Evolutionary conservation across 1,284 basidiomycete species (phyloP).

Genomic region (Uromyces viciae-fabae): DNA sequence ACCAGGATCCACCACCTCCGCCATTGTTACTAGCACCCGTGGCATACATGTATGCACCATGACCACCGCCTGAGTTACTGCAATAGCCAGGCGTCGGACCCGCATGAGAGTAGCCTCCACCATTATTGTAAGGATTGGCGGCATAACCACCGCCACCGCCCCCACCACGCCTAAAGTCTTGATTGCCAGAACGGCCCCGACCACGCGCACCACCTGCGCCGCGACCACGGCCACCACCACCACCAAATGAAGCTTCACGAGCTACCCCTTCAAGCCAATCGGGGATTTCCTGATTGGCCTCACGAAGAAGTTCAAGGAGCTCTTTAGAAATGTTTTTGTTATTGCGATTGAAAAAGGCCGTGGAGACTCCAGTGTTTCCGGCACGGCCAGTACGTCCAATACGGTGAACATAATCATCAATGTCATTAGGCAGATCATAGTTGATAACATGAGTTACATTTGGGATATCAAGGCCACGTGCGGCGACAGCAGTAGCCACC

Average conservation of each 20-base stretch:
- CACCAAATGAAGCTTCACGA: conserved; percentile 45
- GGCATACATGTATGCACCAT: conserved; percentile 47
- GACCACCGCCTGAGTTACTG: conserved; percentile 49
- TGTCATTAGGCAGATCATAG: conserved; percentile 97
- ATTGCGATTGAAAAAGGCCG: conserved; percentile 84
- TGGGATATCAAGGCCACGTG: conserved; percentile 97
- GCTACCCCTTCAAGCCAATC: conserved; percentile 66
- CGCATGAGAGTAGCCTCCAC: conserved; percentile 28
- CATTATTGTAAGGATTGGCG: conserved; percentile 17
- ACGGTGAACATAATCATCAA: conserved; percentile 97
- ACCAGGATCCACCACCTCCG: conserved; percentile 32
- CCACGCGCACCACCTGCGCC: conserved; percentile 60
- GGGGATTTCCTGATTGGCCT: conserved; percentile 95
- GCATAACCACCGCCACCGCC: conserved; percentile 46
- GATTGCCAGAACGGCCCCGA: conserved; percentile 63
- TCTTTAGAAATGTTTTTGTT: conserved; percentile 90
- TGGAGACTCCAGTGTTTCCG: conserved; percentile 93
- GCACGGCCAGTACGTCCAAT: conserved; percentile 99
- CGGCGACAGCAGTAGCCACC: conserved; percentile 96
- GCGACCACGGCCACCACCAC: conserved; percentile 49
- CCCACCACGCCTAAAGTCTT: conserved; percentile 58
- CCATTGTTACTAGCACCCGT: conserved; percentile 4
- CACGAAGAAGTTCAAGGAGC: conserved; percentile 84
- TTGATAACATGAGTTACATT: conserved; percentile 99
- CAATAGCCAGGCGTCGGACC: conserved; percentile 50